Evolutionary conservation across 2,329 filamentous ascomycete species (phyloP), one percentile per base, ranked within the genome.

Genomic region (Penicillium sp.): DNA sequence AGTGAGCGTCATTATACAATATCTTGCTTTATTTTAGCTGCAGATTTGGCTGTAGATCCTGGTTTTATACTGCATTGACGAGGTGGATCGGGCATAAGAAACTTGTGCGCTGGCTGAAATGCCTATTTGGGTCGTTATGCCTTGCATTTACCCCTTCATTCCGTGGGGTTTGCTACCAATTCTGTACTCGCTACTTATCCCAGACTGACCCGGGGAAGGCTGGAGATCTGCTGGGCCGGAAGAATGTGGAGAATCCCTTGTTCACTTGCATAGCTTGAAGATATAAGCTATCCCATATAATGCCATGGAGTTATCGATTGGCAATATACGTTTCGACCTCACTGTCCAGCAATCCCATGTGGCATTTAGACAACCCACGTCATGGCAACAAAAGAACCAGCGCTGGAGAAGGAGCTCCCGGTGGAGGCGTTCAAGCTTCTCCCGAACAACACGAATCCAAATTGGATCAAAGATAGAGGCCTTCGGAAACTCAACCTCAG

Each of bases 71-170:
- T n/a, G 14, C 23, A 30, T 35, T 32, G 14, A 41, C 14, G 14
- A 23, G 38, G 2, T 35, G 3, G n/a, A 39, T 34, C 16, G 18
- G 8, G 30, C 23, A 36, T 34, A 3, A 9, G 26, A 6, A 11
- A 34, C 41, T 35, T n/a, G 13, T 46, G 32, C 16, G 27, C 13
- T 45, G 42, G 30, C n/a, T 26, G 13, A 40, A 50, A 13, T 41
- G 43, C 42, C 30, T 30, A 18, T 35, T 53, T 29, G 23, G 36
- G 32, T 50, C 32, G 30, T 51, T 42, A n/a, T 48, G 29, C 44
- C 47, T 55, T 43, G 39, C 60, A 63, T 64, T 63, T 57, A 57
- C 55, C 62, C 62, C 62, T 64, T 54, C 62, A 64, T 64, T 64
- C 62, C 44, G 23, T 26, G 38, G 51, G n/a, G 46, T 14, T 26